These are phyloP conservation scores for Juncus effusus DNA, from an alignment of 176 grass and related monocot genomes.

Conservation along the genomic window DNA sequence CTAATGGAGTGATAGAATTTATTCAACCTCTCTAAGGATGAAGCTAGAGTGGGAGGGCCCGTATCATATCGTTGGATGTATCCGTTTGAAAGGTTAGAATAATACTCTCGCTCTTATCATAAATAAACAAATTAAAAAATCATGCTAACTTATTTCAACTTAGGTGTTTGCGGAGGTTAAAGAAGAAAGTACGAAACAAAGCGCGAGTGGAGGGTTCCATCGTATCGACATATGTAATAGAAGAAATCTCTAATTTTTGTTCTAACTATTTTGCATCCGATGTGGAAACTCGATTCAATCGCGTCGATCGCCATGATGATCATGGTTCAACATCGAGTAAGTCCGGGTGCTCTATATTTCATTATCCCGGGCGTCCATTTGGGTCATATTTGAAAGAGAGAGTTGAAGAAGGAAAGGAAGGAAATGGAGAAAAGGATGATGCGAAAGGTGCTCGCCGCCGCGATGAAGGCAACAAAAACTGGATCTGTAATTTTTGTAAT, in stretches of 20 bases:
- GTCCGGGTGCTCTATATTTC: not conserved
- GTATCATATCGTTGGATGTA: constrained; percentile 33
- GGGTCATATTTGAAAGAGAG: not conserved
- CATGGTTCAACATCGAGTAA: not conserved
- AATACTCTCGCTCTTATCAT: not conserved
- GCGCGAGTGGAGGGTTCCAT: constrained; percentile 21
- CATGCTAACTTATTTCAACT: not conserved
- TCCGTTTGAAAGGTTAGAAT: constrained; percentile 10
- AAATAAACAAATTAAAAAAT: not conserved
- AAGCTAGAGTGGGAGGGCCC: constrained; percentile 18
- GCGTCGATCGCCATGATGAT: constrained; percentile 13
- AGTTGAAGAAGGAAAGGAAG: too few species aligned
- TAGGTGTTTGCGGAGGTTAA: not conserved
- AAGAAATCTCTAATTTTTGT: constrained; percentile 26
- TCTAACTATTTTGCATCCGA: too few species aligned
- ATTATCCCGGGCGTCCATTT: not conserved
- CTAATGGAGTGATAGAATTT: too few species aligned
- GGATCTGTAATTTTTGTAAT: too few species aligned
- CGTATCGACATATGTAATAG: constrained; percentile 6
- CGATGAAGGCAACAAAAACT: too few species aligned
- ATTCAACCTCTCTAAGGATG: too few species aligned
- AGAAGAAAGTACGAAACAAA: too few species aligned
- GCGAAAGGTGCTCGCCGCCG: too few species aligned
- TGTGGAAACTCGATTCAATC: not conserved
- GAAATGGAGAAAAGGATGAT: too few species aligned